These are phyloP conservation scores for Yamagishiella unicocca DNA, from an alignment of 139 green algal genomes.

Conservation along the genomic window DNA sequence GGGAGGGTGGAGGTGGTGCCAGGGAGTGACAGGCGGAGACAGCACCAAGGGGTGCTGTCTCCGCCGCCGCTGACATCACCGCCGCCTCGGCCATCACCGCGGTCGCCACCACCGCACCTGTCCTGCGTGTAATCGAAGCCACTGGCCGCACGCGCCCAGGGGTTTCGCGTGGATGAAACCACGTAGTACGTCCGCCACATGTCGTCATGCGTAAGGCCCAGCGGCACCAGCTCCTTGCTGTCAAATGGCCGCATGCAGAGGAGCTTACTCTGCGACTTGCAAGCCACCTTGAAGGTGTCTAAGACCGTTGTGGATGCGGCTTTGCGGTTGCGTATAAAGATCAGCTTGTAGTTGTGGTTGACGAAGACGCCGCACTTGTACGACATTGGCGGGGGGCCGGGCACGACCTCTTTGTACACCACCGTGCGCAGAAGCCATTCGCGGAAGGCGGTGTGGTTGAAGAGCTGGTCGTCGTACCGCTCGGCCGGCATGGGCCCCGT, in stretches of 20 bases:
- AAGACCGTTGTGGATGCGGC: slow-evolving; percentile 40
- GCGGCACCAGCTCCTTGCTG: not conserved
- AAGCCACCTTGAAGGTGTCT: slow-evolving; percentile 41
- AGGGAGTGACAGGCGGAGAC: not conserved
- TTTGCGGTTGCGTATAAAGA: slow-evolving; percentile 52
- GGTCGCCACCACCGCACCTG: not conserved
- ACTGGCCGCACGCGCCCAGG: slow-evolving; percentile 39
- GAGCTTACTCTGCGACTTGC: slow-evolving; percentile 18
- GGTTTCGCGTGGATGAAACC: slow-evolving; percentile 26
- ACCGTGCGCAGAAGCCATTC: slow-evolving; percentile 26
- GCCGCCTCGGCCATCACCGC: too few species aligned
- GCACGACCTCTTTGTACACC: not conserved
- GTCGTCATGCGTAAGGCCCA: slow-evolving; percentile 5
- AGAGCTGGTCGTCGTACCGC: slow-evolving; percentile 37
- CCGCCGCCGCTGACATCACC: too few species aligned
- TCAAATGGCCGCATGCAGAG: slow-evolving; percentile 35
- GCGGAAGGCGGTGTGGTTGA: slow-evolving; percentile 40
- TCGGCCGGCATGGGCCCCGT: not conserved
- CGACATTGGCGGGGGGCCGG: slow-evolving; percentile 29
- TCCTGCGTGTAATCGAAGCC: slow-evolving; percentile 45
- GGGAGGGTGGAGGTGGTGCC: not conserved
- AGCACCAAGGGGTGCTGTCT: not conserved
- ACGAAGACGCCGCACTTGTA: slow-evolving; percentile 47
- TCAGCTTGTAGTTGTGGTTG: slow-evolving; percentile 48
- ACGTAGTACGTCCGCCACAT: slow-evolving; percentile 44